phyloP scores from a whole-genome alignment of 371 early-diverging fungal genomes.

The Apophysomyces variabilis region DNA sequence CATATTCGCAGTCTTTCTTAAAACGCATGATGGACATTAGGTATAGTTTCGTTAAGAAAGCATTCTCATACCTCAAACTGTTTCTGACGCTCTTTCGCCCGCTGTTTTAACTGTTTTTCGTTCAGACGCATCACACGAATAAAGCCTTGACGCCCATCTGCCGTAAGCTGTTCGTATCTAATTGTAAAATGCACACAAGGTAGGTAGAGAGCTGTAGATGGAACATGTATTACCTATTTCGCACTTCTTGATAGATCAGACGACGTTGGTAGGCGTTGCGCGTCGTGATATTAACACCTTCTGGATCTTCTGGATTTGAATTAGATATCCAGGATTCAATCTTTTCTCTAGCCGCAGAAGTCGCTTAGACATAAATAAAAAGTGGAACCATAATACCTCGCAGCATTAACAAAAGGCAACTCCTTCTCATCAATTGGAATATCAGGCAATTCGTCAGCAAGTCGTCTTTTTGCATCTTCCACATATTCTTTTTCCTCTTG shows the following conservation, averaged over 20 bases:
- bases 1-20: slow-evolving; percentile 58
- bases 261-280: slow-evolving; percentile 64
- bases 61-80: slow-evolving; percentile 26
- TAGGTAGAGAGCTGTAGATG: too few species aligned
- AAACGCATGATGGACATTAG: not conserved
- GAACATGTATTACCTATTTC: slow-evolving; percentile 42
- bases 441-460: slow-evolving; percentile 60
- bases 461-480: slow-evolving; percentile 42
- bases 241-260: slow-evolving; percentile 72
- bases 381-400: slow-evolving; percentile 35
- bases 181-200: too few species aligned
- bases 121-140: slow-evolving; percentile 47
- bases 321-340: slow-evolving; percentile 55
- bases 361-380: not conserved
- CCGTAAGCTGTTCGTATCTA: slow-evolving; percentile 46
- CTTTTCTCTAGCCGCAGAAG: slow-evolving; percentile 28
- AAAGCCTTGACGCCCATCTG: slow-evolving; percentile 49
- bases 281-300: slow-evolving; percentile 53
- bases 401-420: slow-evolving; percentile 53
- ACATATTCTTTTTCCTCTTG: slow-evolving; percentile 63
- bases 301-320: slow-evolving; percentile 35
- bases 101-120: slow-evolving; percentile 42
- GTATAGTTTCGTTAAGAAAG: not conserved
- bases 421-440: slow-evolving; percentile 68
- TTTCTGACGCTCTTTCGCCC: slow-evolving; percentile 33